phyloP scores from a whole-genome alignment of 2,329 filamentous ascomycete genomes.

The Cercospora zeina region DNA sequence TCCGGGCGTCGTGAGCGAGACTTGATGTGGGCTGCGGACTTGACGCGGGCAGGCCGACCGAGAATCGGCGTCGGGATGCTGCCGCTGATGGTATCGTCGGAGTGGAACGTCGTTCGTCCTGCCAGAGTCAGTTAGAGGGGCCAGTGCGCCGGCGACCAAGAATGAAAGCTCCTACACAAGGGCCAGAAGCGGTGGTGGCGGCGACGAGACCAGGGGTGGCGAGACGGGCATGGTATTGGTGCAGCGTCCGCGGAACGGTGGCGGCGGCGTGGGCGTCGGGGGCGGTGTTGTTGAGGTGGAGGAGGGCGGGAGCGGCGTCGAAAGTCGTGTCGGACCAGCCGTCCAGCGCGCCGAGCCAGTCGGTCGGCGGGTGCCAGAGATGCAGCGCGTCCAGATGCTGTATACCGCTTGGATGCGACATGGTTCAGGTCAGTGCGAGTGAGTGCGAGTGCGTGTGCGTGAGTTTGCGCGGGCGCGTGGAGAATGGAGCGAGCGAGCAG shows the following conservation, averaged over 20 bases:
- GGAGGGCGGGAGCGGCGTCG: conserved; percentile 1
- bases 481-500: neutral
- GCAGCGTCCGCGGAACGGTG: conserved; percentile 23
- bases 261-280: neutral
- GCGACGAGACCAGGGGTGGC: conserved; percentile 17
- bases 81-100: neutral
- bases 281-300: conserved; percentile 11
- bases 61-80: conserved; percentile 22
- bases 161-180: conserved; percentile 28
- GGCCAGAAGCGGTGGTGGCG: conserved; percentile 15
- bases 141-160: conserved; percentile 21
- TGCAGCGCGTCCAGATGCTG: conserved; percentile 17
- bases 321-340: conserved; percentile 3
- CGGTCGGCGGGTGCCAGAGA: conserved; percentile 11
- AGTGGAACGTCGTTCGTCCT: conserved; percentile 22
- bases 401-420: conserved; percentile 11
- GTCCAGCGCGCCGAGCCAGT: conserved; percentile 13
- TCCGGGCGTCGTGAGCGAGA: conserved; percentile 8
- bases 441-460: neutral
- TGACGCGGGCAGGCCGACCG: neutral
- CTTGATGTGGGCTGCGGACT: conserved; percentile 7
- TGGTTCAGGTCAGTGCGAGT: conserved; percentile 15
- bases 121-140: conserved; percentile 28
- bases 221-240: conserved; percentile 3
- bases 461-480: no score